Base-by-base conservation (phyloP, 2,329 filamentous ascomycete species). In the Penicillium capsulatum region DNA sequence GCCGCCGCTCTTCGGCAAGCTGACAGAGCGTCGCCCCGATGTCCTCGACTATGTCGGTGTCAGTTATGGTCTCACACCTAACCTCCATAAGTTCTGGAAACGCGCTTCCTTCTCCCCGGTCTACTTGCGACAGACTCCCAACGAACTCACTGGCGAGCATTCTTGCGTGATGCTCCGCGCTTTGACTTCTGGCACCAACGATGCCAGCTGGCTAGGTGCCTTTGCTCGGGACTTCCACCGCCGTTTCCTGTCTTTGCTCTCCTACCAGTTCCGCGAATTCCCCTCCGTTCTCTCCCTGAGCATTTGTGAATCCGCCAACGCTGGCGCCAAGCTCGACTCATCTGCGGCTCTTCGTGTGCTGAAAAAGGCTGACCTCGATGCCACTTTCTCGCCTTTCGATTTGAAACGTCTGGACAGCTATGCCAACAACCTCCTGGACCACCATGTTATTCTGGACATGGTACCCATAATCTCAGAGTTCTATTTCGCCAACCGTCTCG, bases 1-100 rank as follows among this genome's bases (percentile, higher is more conserved):
- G 83, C 91, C 94, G 17, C 89, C 94, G 1, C 75, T 98, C 2
- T 97, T 98, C 58, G 79, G 89, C 8, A 91, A 90, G 55, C 74
- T 98, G 19, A 80, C 84, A 0, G 89, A 98, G 67, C 81, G 86
- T 49, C 82, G 81, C 41, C 84, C 92, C 0, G 83, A 86, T 31
- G 71, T 71, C 4, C 79, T 98, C 5, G 92, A 98, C 67, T 98
- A 97, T 59, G 67, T 98, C 11, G 92, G 94, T 60, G 94, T 98
- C 34, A 94, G 87, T 58, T 98, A 94, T 62, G 94, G 92, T 37
- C 73, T 98, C 40, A 98, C 92, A 0, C 75, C 82, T 27, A 76
- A 80, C 10, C 79, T 98, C 10, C 92, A 95, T 70, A 94, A 87
- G 60, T 98, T 98, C 74, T 98, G 92, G 92, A 95, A 96, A 68